Conservation (phyloP, 2,329 filamentous ascomycete species). For the Pyrenochaeta sp. region DNA sequence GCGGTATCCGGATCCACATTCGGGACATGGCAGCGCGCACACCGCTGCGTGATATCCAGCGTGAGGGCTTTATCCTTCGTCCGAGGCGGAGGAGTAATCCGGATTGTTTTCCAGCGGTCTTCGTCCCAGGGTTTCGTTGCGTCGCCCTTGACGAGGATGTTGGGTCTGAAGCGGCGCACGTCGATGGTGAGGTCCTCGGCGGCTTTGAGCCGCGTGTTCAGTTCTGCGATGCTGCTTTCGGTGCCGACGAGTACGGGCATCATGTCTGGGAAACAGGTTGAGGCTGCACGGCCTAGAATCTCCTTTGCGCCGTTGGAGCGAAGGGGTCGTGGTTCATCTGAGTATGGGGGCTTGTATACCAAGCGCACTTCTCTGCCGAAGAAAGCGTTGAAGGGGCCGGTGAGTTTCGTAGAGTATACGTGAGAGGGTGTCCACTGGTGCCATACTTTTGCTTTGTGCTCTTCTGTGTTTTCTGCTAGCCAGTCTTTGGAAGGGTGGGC, state of each 20-base stretch:
- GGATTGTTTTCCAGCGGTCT: slow-evolving; percentile 68
- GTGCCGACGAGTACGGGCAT: slow-evolving; percentile 64
- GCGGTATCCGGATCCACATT: slow-evolving; percentile 71
- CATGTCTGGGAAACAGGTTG: slow-evolving; percentile 67
- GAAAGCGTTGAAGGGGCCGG: slow-evolving; percentile 62
- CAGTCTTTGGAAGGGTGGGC: slow-evolving; percentile 62
- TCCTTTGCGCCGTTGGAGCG: slow-evolving; percentile 63
- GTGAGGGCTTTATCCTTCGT: slow-evolving; percentile 46
- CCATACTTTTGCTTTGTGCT: slow-evolving; percentile 65
- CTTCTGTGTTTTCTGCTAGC: slow-evolving; percentile 61
- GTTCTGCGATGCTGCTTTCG: slow-evolving; percentile 63
- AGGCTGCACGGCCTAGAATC: slow-evolving; percentile 61
- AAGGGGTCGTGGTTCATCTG: slow-evolving; percentile 58
- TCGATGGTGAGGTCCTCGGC: slow-evolving; percentile 63
- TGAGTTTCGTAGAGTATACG: slow-evolving; percentile 61
- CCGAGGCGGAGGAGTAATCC: slow-evolving; percentile 45
- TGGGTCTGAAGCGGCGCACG: slow-evolving; percentile 64
- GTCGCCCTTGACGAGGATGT: slow-evolving; percentile 65
- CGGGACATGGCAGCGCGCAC: slow-evolving; percentile 68
- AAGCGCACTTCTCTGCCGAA: slow-evolving; percentile 64
- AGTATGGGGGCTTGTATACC: slow-evolving; percentile 66
- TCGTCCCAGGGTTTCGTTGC: slow-evolving; percentile 64
- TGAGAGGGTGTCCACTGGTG: slow-evolving; percentile 64
- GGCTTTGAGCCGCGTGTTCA: slow-evolving; percentile 61
- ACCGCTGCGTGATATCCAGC: slow-evolving; percentile 66